These are phyloP conservation scores for Blumeria hordei DNA, from an alignment of 2,329 filamentous ascomycete species.

Conservation along the genomic window DNA sequence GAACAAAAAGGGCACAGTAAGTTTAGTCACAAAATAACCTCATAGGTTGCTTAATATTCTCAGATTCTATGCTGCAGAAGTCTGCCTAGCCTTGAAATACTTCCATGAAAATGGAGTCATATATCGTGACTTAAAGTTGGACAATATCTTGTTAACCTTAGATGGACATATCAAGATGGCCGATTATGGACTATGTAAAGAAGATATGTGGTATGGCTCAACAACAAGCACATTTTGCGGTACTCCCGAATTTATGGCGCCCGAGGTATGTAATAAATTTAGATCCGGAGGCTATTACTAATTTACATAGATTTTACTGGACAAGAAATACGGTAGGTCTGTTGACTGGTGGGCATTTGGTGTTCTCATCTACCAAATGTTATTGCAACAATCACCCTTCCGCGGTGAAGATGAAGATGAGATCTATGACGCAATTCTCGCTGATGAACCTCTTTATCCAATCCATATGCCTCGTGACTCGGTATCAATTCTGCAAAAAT, in stretches of 20 bases:
- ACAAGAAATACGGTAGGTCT: slow-evolving; percentile 93
- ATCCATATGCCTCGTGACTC: slow-evolving; percentile 98
- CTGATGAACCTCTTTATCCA: slow-evolving; percentile 89
- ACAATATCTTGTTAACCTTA: slow-evolving; percentile 78
- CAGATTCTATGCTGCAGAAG: slow-evolving; percentile 91
- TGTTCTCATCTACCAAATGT: slow-evolving; percentile 98
- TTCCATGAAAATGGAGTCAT: slow-evolving; percentile 99
- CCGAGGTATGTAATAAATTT: slow-evolving; percentile 39
- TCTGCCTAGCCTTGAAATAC: slow-evolving; percentile 91
- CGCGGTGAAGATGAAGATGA: slow-evolving; percentile 96
- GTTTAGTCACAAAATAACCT: slow-evolving; percentile 15
- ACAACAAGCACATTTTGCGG: slow-evolving; percentile 97
- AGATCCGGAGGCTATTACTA: slow-evolving; percentile 9
- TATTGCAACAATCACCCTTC: slow-evolving; percentile 95
- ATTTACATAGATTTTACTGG: slow-evolving; percentile 52
- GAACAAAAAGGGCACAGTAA: slow-evolving; percentile 84
- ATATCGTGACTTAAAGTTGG: slow-evolving; percentile 61
- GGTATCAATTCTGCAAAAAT: slow-evolving; percentile 90
- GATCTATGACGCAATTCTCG: slow-evolving; percentile 95
- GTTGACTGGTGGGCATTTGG: slow-evolving; percentile 99
- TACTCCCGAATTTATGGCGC: slow-evolving; percentile 99
- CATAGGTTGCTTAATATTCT: slow-evolving; percentile 8
- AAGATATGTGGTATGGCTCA: slow-evolving; percentile 98
- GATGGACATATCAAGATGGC: slow-evolving; percentile 98
- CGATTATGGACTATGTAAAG: slow-evolving; percentile 97